A percentile compares a stretch with the other conserved stretches of the same genome.
Evolutionary conservation across 106 monocot species (phyloP).

Genomic region (Platanthera zijinensis): DNA sequence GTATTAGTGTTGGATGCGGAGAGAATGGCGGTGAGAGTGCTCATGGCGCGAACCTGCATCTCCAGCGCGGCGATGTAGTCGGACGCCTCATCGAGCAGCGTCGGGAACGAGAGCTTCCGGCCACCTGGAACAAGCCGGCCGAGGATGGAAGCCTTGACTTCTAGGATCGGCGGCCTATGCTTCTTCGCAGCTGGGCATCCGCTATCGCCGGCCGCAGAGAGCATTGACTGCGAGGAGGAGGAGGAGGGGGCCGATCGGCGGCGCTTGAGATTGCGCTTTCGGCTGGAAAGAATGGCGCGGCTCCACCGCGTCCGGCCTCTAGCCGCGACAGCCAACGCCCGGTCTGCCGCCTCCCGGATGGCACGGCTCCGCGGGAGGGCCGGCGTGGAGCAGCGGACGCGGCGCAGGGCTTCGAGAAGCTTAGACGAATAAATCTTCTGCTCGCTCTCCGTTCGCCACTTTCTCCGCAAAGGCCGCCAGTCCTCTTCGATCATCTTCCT

Average conservation of each 20-base stretch:
- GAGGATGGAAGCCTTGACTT: conserved; percentile 30
- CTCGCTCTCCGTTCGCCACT: conserved; percentile 41
- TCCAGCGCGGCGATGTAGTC: conserved; percentile 75
- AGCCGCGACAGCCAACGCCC: conserved; percentile 60
- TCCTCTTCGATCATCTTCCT: neutral
- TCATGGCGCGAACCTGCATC: conserved; percentile 71
- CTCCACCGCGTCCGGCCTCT: conserved; percentile 81
- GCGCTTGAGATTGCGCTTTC: conserved; percentile 16
- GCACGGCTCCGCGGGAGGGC: conserved; percentile 30
- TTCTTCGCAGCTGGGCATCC: neutral
- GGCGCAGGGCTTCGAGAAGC: conserved; percentile 72
- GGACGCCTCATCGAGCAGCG: conserved; percentile 41
- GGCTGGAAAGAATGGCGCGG: conserved; percentile 66
- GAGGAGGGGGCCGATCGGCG: neutral
- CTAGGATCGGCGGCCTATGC: neutral
- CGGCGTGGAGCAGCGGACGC: conserved; percentile 26
- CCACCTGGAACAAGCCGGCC: conserved; percentile 64
- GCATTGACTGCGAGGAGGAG: neutral
- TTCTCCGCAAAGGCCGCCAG: conserved; percentile 6
- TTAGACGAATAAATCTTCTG: conserved; percentile 65
- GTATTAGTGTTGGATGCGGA: neutral
- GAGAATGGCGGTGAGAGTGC: conserved; percentile 31
- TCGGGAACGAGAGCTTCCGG: conserved; percentile 38
- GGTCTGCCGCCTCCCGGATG: conserved; percentile 77
- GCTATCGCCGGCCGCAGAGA: neutral